Evolutionary conservation across 495 filamentous ascomycete genomes (phyloP).

Genomic region (Ramalina intermedia): DNA sequence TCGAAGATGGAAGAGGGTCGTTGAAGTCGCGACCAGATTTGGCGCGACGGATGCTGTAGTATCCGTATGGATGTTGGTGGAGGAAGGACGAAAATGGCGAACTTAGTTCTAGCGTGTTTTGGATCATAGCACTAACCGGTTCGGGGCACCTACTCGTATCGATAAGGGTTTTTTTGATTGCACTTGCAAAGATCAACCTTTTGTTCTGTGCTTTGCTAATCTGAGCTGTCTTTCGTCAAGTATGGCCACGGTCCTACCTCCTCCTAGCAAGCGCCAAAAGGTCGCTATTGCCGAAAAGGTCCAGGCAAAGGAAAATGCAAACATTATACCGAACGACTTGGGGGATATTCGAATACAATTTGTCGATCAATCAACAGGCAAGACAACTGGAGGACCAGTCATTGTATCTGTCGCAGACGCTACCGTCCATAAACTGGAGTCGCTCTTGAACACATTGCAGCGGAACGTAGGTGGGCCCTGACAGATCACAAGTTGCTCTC

Average conservation of each 20-base stretch:
- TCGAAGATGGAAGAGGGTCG: neutral
- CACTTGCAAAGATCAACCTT: too few species aligned
- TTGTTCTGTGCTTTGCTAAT: too few species aligned
- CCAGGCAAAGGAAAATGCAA: slow-evolving; percentile 60
- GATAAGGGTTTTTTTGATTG: too few species aligned
- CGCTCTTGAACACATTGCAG: slow-evolving; percentile 79
- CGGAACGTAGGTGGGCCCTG: slow-evolving; percentile 47
- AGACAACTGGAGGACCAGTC: slow-evolving; percentile 51
- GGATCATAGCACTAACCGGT: too few species aligned
- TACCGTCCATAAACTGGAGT: slow-evolving; percentile 75
- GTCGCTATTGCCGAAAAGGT: slow-evolving; percentile 59
- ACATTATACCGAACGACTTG: slow-evolving; percentile 52
- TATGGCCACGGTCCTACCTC: slow-evolving; percentile 84
- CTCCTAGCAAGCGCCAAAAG: slow-evolving; percentile 82
- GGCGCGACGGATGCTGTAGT: neutral
- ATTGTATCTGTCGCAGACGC: slow-evolving; percentile 76
- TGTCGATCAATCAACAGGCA: slow-evolving; percentile 65
- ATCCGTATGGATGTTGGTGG: slow-evolving; percentile 9
- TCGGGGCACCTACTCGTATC: too few species aligned
- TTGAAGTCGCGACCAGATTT: neutral
- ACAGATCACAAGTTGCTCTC: slow-evolving; percentile 11
- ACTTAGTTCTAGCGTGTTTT: too few species aligned
- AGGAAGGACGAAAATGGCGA: neutral
- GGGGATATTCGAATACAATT: slow-evolving; percentile 79
- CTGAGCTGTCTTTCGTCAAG: too few species aligned